Percentiles rank a stretch among this genome's conserved stretches.
These are phyloP conservation scores for Cucurbita maxima DNA, from an alignment of 306 rosid genomes.

Conservation along the genomic window DNA sequence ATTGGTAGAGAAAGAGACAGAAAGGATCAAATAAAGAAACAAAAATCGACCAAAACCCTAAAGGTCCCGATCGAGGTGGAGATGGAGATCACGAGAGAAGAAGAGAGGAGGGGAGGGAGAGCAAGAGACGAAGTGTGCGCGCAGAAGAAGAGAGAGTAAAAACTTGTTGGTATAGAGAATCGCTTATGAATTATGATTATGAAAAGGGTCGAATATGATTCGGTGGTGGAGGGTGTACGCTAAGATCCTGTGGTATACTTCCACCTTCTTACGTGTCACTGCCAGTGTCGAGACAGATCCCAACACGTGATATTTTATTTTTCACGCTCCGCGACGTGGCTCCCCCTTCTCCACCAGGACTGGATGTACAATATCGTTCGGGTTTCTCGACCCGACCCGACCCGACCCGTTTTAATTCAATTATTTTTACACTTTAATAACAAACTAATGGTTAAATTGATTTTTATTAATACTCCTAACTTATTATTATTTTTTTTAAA, in stretches of 20 bases:
- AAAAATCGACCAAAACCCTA: constrained; percentile 2
- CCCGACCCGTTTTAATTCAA: background rate
- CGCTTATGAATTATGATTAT: background rate
- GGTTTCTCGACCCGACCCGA: background rate
- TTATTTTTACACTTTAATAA: too few relatives aligned
- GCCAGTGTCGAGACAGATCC: background rate
- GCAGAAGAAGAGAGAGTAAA: background rate
- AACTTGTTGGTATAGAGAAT: background rate
- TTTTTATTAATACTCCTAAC: too few relatives aligned
- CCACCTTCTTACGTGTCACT: background rate
- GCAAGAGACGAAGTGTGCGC: background rate
- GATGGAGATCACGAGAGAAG: background rate
- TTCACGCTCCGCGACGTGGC: background rate
- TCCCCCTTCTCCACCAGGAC: background rate
- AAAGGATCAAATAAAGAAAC: background rate
- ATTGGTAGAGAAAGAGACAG: background rate
- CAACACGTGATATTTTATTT: background rate
- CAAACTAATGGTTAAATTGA: too few relatives aligned
- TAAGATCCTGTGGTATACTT: background rate
- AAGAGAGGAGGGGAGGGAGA: background rate
- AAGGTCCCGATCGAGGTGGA: constrained; percentile 1
- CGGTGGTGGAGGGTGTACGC: background rate
- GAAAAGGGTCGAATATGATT: background rate
- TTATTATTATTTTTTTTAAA: too few relatives aligned
- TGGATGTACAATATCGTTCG: background rate